These are phyloP conservation scores for Neurospora sp. DNA, from an alignment of 2,329 filamentous ascomycete species.

Conservation along the genomic window DNA sequence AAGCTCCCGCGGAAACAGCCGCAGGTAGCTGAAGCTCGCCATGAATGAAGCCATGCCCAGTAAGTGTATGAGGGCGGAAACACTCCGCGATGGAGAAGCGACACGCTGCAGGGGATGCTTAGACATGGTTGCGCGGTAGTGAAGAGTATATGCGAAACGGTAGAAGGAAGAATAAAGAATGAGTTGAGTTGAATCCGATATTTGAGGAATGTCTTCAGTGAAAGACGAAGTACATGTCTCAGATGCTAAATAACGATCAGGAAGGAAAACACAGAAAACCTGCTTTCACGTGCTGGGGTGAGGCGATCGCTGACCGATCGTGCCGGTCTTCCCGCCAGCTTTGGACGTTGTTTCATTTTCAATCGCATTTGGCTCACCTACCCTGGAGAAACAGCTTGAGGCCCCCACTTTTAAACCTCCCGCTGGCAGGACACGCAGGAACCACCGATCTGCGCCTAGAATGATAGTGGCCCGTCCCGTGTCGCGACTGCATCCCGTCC, in stretches of 20 bases:
- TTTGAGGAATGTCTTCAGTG: neutral
- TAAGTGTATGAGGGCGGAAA: constrained; percentile 54
- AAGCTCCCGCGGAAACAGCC: constrained; percentile 39
- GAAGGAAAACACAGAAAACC: neutral
- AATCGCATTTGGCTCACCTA: neutral
- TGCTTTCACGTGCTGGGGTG: neutral
- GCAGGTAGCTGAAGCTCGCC: constrained; percentile 43
- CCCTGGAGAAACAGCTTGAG: neutral
- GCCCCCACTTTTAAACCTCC: neutral
- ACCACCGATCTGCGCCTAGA: neutral
- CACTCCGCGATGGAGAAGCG: constrained; percentile 51
- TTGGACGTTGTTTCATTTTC: neutral
- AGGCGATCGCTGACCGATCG: neutral
- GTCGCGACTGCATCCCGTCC: neutral
- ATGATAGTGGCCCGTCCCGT: neutral
- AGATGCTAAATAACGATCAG: neutral
- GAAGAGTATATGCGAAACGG: constrained; percentile 13
- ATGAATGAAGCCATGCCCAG: constrained; percentile 42
- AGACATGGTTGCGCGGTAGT: constrained; percentile 20
- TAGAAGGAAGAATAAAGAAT: neutral
- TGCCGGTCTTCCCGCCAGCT: neutral
- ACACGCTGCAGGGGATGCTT: constrained; percentile 58
- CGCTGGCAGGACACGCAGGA: neutral
- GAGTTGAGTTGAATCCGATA: neutral
- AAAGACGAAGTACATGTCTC: neutral